Evolutionary conservation across 2,329 filamentous ascomycete species (phyloP).

Genomic region (Dactylellina haptotyla): DNA sequence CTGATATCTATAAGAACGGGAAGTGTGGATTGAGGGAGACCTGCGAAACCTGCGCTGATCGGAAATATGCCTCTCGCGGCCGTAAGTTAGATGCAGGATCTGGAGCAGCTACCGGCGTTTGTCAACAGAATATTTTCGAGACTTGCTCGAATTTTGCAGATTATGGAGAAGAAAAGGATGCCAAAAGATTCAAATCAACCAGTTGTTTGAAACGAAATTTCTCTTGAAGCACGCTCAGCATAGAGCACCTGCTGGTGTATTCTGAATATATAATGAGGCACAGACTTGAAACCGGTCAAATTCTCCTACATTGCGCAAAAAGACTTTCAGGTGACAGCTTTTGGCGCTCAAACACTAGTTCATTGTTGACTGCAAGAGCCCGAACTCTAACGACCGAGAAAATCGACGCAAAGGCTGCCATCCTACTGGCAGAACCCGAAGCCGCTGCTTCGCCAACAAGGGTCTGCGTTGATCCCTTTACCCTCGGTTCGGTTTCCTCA

Average conservation of each 20-base stretch:
- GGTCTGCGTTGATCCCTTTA: conserved; percentile 19
- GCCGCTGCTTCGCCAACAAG: conserved; percentile 5
- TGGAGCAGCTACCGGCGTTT: too few relatives aligned
- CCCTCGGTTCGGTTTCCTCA: conserved; percentile 27
- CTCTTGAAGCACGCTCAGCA: not conserved
- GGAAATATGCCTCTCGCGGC: too few relatives aligned
- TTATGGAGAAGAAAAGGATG: too few relatives aligned
- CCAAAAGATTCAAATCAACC: too few relatives aligned
- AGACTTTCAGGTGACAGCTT: not conserved
- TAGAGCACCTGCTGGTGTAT: not conserved
- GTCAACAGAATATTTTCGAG: too few relatives aligned
- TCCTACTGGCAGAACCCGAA: conserved; percentile 39
- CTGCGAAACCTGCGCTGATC: not conserved
- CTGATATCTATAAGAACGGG: conserved; percentile 16
- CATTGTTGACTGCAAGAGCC: conserved; percentile 4
- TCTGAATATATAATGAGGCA: conserved; percentile 30
- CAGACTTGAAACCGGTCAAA: conserved; percentile 14
- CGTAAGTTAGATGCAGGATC: too few relatives aligned
- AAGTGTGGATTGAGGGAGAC: not conserved
- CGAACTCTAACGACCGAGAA: conserved; percentile 5
- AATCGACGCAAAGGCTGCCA: conserved; percentile 23
- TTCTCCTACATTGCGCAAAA: conserved; percentile 33
- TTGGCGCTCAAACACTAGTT: conserved; percentile 42
- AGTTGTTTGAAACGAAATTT: too few relatives aligned
- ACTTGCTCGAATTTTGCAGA: not conserved